Percentiles rank a stretch among this genome's conserved stretches.
Conservation (phyloP, 1,284 basidiomycete genomes). For the Macrocybe sp. region DNA sequence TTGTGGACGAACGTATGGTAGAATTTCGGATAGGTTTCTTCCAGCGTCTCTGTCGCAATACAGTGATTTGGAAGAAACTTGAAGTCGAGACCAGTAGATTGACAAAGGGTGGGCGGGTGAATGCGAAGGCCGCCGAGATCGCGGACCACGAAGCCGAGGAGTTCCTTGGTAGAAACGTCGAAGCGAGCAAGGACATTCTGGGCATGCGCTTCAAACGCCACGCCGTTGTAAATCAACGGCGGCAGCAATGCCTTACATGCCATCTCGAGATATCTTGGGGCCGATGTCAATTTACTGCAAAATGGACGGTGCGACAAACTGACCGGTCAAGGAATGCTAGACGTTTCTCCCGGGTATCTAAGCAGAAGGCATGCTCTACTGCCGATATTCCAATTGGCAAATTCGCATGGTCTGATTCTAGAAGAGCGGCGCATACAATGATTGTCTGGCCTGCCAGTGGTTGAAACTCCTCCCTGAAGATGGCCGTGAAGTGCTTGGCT, state of each 20-base stretch:
- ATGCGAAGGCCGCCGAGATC: constrained; percentile 49
- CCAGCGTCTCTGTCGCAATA: constrained; percentile 35
- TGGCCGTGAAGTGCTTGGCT: constrained; percentile 44
- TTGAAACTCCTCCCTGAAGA: constrained; percentile 37
- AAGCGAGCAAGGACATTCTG: constrained; percentile 48
- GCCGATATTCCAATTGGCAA: constrained; percentile 33
- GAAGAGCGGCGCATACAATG: constrained; percentile 41
- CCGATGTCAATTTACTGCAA: background rate
- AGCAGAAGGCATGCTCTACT: constrained; percentile 36
- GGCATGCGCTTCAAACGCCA: constrained; percentile 51
- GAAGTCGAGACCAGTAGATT: constrained; percentile 41
- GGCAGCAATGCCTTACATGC: constrained; percentile 44
- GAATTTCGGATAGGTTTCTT: constrained; percentile 46
- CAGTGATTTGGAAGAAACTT: constrained; percentile 45
- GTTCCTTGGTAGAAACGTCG: constrained; percentile 30
- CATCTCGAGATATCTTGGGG: constrained; percentile 39
- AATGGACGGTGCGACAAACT: constrained; percentile 3
- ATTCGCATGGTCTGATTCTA: constrained; percentile 40
- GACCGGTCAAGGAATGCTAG: constrained; percentile 39
- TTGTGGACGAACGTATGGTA: constrained; percentile 53
- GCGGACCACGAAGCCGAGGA: constrained; percentile 44
- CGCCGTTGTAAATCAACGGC: constrained; percentile 43
- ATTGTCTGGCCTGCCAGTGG: constrained; percentile 33
- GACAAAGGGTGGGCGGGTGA: constrained; percentile 38
- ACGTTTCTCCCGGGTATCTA: constrained; percentile 39